Evolutionary conservation across 768 basidiomycete species (phyloP), one percentile per base, ranked within the genome.

Genomic region (Boletus sensibilis): DNA sequence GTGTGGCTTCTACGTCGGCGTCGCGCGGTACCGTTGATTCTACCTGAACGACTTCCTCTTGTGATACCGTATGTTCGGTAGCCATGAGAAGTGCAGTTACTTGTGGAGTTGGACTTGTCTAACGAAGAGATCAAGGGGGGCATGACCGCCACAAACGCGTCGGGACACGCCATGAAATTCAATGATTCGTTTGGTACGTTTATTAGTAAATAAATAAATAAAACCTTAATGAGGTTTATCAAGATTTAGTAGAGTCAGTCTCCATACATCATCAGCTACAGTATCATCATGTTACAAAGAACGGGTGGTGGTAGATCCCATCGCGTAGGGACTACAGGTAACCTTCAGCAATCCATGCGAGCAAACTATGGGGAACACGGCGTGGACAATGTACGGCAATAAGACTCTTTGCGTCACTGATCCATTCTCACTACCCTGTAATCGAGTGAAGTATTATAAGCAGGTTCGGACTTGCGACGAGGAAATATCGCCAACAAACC

Each of bases 291-390:
- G 59, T 20, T 12, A n/a, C 40, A 46, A 45, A 40, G 34, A 47
- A 47, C 49, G 3, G 47, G 29, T 8, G 29, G 21, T 66, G 68
- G 51, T 3, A 60, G 68, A 61, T 58, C 67, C 27, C 67, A 71
- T 31, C 67, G 68, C 6, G 16, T 65, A 31, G 58, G 25, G 13
- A 65, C 63, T 0, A 56, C 61, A 6, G 67, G 69, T 6, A 71
- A 70, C 50, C 61, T 71, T 9, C 55, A 52, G 34, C 65, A 72
- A 56, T 80, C 81, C 18, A 82, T 82, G 80, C 66, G 81, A 23
- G 74, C 77, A 40, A 82, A 83, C 63, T 82, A 81, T 56, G 74
- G 51, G n/a, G 57, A 77, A 38, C 75, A 77, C 56, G 87, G 87
- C 0, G 85, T 88, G 5, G 82, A 80, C 50, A 79, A 86, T 64